Percentiles rank a stretch among this genome's conserved stretches.
These are phyloP conservation scores for Coprinopsis sp. DNA, from an alignment of 768 basidiomycete genomes.

Conservation along the genomic window DNA sequence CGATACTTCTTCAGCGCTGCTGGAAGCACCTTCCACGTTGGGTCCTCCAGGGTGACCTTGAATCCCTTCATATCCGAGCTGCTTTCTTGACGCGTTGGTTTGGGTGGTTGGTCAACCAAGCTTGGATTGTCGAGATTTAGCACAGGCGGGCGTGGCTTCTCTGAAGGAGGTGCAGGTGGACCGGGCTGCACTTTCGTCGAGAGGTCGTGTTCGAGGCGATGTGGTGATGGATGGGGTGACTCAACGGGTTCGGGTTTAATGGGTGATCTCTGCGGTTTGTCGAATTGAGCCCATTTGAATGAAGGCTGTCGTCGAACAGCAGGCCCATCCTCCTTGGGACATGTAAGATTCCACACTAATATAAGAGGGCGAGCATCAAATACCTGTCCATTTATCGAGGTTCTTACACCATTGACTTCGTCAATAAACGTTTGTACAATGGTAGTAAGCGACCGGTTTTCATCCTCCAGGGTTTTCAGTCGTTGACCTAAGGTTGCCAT, in stretches of 20 bases:
- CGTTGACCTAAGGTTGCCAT: conserved; percentile 50
- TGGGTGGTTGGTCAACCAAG: conserved; percentile 31
- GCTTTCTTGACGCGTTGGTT: conserved; percentile 59
- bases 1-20: conserved; percentile 98
- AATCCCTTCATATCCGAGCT: conserved; percentile 85
- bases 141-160: conserved; percentile 29
- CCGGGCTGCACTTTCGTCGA: conserved; percentile 30
- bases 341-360: conserved; percentile 10
- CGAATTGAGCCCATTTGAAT: conserved; percentile 85
- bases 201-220: conserved; percentile 69
- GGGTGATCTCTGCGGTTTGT: conserved; percentile 73
- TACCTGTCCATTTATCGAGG: conserved; percentile 38
- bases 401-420: conserved; percentile 47
- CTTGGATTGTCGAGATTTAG: conserved; percentile 31
- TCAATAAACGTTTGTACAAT: conserved; percentile 62
- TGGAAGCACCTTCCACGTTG: conserved; percentile 97
- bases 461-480: conserved; percentile 66
- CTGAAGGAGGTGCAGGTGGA: conserved; percentile 21
- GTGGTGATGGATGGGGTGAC: conserved; percentile 77
- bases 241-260: conserved; percentile 67
- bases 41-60: conserved; percentile 96
- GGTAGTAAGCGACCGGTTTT: conserved; percentile 66
- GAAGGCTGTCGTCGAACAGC: conserved; percentile 69
- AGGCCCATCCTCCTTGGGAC: conserved; percentile 33
- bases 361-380: conserved; percentile 13